Conservation (phyloP, 495 filamentous ascomycete genomes). For the Cladorrhinum samala region DNA sequence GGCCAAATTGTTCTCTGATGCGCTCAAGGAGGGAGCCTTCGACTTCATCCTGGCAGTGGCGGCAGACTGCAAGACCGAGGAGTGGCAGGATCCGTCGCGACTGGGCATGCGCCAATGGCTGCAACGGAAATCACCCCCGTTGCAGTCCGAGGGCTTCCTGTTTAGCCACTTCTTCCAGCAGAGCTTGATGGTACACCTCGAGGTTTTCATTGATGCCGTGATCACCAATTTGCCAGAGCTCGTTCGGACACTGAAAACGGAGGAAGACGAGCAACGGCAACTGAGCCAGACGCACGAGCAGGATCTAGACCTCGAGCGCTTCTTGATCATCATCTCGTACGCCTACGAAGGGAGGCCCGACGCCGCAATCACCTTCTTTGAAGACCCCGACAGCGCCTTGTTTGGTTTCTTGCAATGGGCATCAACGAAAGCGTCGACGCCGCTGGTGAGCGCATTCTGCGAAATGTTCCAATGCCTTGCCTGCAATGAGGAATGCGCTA, state of each 20-base stretch:
- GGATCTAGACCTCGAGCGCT: slow-evolving; percentile 78
- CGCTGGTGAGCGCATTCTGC: slow-evolving; percentile 88
- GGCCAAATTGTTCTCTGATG: slow-evolving; percentile 62
- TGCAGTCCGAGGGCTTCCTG: slow-evolving; percentile 54
- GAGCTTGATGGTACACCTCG: slow-evolving; percentile 70
- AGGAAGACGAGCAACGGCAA: slow-evolving; percentile 81
- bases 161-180: slow-evolving; percentile 60
- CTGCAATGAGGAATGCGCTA: slow-evolving; percentile 68
- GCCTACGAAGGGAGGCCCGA: slow-evolving; percentile 79
- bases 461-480: slow-evolving; percentile 89
- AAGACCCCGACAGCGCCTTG: slow-evolving; percentile 79
- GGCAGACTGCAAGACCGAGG: slow-evolving; percentile 59
- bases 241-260: slow-evolving; percentile 73
- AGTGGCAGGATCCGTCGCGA: slow-evolving; percentile 78
- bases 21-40: slow-evolving; percentile 84
- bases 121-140: slow-evolving; percentile 64
- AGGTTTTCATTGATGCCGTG: slow-evolving; percentile 80
- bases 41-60: slow-evolving; percentile 83
- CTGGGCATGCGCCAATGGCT: slow-evolving; percentile 68
- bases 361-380: slow-evolving; percentile 82
- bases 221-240: slow-evolving; percentile 93
- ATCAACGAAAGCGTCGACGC: slow-evolving; percentile 83
- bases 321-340: slow-evolving; percentile 86
- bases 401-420: slow-evolving; percentile 95
- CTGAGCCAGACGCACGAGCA: slow-evolving; percentile 67